Percentiles rank a stretch among this genome's conserved stretches.
phyloP scores from a whole-genome alignment of 2,329 filamentous ascomycete species.

The Phyllosticta citrichinensis region DNA sequence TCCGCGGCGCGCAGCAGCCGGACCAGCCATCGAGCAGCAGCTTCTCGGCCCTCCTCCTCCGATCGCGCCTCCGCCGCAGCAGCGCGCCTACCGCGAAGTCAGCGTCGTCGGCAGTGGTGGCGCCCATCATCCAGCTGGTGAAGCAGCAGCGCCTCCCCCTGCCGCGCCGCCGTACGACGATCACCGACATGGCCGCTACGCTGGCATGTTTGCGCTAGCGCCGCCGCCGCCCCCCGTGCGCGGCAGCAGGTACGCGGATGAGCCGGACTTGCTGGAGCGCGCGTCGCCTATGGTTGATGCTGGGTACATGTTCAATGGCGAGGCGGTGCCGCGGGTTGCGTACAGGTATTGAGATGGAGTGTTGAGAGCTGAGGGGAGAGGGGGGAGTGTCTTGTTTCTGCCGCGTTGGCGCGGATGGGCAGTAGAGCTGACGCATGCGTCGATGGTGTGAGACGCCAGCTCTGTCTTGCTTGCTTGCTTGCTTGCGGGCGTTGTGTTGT shows the following conservation, averaged over 20 bases:
- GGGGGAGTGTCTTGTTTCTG: not conserved
- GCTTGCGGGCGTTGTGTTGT: too few relatives aligned
- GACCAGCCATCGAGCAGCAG: not conserved
- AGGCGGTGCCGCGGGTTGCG: slow-evolving; percentile 20
- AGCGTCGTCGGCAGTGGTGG: slow-evolving; percentile 24
- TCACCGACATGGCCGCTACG: slow-evolving; percentile 20
- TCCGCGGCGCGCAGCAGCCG: slow-evolving; percentile 14
- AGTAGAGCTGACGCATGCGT: too few relatives aligned
- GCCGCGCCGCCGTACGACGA: slow-evolving; percentile 11
- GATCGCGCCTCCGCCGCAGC: slow-evolving; percentile 14
- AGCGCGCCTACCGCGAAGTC: slow-evolving; percentile 27
- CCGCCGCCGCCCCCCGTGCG: slow-evolving; percentile 7
- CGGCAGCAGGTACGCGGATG: slow-evolving; percentile 33
- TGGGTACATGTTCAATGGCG: not conserved
- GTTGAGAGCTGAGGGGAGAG: not conserved
- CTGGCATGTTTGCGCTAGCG: slow-evolving; percentile 13
- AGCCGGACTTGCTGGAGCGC: slow-evolving; percentile 17
- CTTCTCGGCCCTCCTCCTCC: not conserved
- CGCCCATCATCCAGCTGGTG: not conserved
- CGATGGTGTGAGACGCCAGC: too few relatives aligned
- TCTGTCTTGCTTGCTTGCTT: too few relatives aligned
- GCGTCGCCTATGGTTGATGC: not conserved
- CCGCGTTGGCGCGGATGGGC: too few relatives aligned
- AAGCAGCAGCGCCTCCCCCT: not conserved
- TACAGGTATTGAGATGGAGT: slow-evolving; percentile 22